phyloP scores from a whole-genome alignment of 1,139 yeast species.

The Suhomyces maxii region DNA sequence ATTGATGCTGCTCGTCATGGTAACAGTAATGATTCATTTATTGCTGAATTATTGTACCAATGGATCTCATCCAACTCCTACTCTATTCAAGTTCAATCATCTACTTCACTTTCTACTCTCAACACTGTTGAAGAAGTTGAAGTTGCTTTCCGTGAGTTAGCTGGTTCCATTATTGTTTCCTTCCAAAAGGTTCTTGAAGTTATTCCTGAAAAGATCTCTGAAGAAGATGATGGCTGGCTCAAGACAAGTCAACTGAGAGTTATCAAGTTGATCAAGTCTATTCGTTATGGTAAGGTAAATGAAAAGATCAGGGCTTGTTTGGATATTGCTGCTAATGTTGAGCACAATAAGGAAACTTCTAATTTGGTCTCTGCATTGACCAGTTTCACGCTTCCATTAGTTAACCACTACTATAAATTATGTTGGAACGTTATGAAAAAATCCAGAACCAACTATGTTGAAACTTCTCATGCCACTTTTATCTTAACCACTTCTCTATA shows the following conservation, averaged over 20 bases:
- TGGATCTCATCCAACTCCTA: conserved; percentile 27
- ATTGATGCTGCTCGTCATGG: conserved; percentile 31
- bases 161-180: conserved; percentile 64
- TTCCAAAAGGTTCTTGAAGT: conserved; percentile 57
- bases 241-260: conserved; percentile 47
- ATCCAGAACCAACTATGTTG: conserved; percentile 46
- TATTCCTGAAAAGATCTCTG: conserved; percentile 32
- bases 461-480: conserved; percentile 61
- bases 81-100: conserved; percentile 13
- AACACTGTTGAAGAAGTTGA: conserved; percentile 45
- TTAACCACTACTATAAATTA: conserved; percentile 55
- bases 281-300: conserved; percentile 35
- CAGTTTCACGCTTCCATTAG: conserved; percentile 56
- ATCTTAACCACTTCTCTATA: conserved; percentile 57
- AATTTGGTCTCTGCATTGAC: conserved; percentile 44
- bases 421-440: conserved; percentile 41
- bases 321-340: conserved; percentile 23
- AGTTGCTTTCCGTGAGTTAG: conserved; percentile 46
- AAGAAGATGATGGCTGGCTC: conserved; percentile 70
- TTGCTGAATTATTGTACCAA: conserved; percentile 44
- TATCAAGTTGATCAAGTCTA: conserved; percentile 33
- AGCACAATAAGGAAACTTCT: conserved; percentile 37
- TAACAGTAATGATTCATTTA: conserved; percentile 36
- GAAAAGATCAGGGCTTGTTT: conserved; percentile 21
- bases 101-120: conserved; percentile 22